Base-by-base conservation (phyloP, 495 filamentous ascomycete species). In the Cercophora scortea region DNA sequence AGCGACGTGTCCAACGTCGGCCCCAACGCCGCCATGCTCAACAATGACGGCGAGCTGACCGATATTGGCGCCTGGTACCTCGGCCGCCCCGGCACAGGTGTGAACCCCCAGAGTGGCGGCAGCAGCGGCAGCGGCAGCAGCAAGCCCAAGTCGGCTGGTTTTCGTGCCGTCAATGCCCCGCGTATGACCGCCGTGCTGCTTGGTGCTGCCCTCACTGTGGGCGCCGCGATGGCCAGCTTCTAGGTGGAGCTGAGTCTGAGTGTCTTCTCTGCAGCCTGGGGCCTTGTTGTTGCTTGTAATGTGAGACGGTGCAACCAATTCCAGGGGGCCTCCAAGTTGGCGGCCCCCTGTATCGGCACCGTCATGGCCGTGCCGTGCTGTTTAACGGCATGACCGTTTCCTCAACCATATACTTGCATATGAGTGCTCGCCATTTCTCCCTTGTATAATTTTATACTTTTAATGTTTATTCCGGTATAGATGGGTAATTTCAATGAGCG, bases 51-150 rank as follows among this genome's bases (percentile, higher is more conserved):
- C 13, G 38, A 76, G 49, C 66, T 89, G 38, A 88, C 86, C 38
- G 79, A 88, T 61, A 86, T 89, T 50, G 86, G 86, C n/a, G 71
- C 71, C 8, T 88, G 84, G 86, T 89, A 88, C 60, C 62, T 88
- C 6, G 86, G 85, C 2, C 67, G 75, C 6, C 56, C 57, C 17
- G 75, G 66, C 3, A 79, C 80, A 10, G 79, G 77, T 35, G 65
- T 75, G 8, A 8, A 41, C 32, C 54, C 46, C 4, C 36, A 33
- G 49, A 51, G 43, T 10, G 43, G 43, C 8, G n/a, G 6, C 17
- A 15, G 41, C n/a, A 15, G 10, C 8, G n/a, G 6, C 17, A 15
- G 41, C n/a, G 7, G 10, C 38, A 40, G n/a, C n/a, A 17, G 6
- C 11, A n/a, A 32, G 6, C 11, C 17, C 19, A 32, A 32, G 43